Percentiles rank a stretch among this genome's conserved stretches.
Conservation (phyloP, 257 asterid species). For the Oldenlandia corymbosa region DNA sequence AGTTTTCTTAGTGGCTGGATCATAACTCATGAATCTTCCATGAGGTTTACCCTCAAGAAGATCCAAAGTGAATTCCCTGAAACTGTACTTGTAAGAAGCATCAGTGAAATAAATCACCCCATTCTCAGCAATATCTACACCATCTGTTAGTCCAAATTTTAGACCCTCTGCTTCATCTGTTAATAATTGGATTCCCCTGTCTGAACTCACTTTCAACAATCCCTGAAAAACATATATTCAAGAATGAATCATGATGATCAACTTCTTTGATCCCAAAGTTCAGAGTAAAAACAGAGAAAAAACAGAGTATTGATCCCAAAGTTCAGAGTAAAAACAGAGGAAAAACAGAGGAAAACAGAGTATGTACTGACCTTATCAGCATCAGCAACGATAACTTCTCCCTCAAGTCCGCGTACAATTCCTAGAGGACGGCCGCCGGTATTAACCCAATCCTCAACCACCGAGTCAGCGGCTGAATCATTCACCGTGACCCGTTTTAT, state of each 20-base stretch:
- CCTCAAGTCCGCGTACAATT: constrained; percentile 48
- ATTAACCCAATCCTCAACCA: constrained; percentile 68
- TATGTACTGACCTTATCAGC: constrained; percentile 44
- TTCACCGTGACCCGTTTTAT: constrained; percentile 40
- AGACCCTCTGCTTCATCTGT: constrained; percentile 72
- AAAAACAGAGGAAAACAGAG: background rate
- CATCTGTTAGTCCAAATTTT: constrained; percentile 65
- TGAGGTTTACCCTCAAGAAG: constrained; percentile 55
- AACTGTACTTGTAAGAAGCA: constrained; percentile 49
- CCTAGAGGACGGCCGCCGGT: constrained; percentile 95
- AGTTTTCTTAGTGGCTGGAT: constrained; percentile 64
- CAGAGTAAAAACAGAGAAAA: too few species aligned
- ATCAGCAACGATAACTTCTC: constrained; percentile 74
- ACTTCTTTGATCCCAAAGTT: too few species aligned
- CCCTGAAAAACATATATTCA: constrained; percentile 46
- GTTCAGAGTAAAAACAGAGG: too few species aligned
- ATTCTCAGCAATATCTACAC: constrained; percentile 52
- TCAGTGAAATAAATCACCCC: constrained; percentile 81
- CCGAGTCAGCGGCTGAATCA: constrained; percentile 43
- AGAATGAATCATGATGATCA: too few species aligned
- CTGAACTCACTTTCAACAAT: constrained; percentile 52
- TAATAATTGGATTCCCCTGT: constrained; percentile 45
- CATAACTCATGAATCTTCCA: constrained; percentile 70
- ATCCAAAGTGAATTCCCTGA: constrained; percentile 28
- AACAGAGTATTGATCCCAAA: background rate